Conservation (phyloP, 768 basidiomycete species). For the Macrolepiota dolichaula region DNA sequence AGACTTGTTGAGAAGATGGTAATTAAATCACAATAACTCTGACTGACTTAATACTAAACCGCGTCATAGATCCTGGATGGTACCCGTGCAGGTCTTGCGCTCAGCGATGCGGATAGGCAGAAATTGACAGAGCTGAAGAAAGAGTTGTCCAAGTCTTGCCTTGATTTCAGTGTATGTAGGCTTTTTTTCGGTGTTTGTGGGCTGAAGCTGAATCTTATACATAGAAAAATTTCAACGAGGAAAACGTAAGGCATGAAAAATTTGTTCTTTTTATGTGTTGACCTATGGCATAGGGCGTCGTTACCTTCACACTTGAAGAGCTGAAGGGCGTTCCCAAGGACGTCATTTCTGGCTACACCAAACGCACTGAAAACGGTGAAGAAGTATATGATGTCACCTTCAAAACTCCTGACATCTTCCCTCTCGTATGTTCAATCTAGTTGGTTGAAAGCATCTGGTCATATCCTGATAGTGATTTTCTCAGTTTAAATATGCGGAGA, state of each 20-base stretch:
- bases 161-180: conserved; percentile 71
- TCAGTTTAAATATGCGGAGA: conserved; percentile 81
- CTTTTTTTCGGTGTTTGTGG: neutral
- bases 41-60: neutral
- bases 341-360: conserved; percentile 74
- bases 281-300: conserved; percentile 38
- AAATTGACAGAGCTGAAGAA: conserved; percentile 65
- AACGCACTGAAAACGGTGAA: conserved; percentile 53
- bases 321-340: conserved; percentile 79
- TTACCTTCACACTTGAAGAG: conserved; percentile 68
- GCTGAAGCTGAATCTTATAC: conserved; percentile 1
- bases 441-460: neutral
- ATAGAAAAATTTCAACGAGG: conserved; percentile 89
- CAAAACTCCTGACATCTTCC: conserved; percentile 82
- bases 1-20: conserved; percentile 81
- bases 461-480: neutral
- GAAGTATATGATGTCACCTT: conserved; percentile 72
- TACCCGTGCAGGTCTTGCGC: conserved; percentile 71
- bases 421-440: conserved; percentile 45
- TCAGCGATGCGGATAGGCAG: conserved; percentile 60
- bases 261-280: neutral
- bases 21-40: conserved; percentile 9
- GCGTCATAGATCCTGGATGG: conserved; percentile 60
- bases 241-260: conserved; percentile 47
- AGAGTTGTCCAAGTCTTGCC: conserved; percentile 67